Base-by-base conservation (phyloP, 306 rosid genomes). In the Casuarina equisetifolia region DNA sequence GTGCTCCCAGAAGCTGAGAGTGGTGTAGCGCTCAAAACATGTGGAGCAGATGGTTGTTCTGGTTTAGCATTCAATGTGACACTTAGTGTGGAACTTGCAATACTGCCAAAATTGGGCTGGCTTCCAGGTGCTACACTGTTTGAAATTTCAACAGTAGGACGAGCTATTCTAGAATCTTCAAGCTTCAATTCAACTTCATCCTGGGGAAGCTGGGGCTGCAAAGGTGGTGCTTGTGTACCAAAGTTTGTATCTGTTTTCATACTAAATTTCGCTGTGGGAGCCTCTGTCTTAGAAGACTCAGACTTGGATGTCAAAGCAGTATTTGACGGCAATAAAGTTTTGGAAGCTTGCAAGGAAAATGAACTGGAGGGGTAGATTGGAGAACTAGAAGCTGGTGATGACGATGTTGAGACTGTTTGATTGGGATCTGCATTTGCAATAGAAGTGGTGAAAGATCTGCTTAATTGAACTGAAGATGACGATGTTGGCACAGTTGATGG, bases 31-130 rank as follows among this genome's bases (percentile, higher is more conserved):
- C 85, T 74, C 71, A 80, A 78, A 85, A 76, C 74, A 40, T 76
- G 79, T 74, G 89, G 70, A 72, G 82, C 82, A 63, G 91, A 79
- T 76, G 88, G 54, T 68, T 75, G 83, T 52, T 75, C 83, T 46
- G 78, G 79, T 75, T 80, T 88, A 76, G 86, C 83, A 78, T 78
- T 81, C 12, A 78, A 48, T 51, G 64, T 72, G 36, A 19, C 70
- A 63, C 72, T 85, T 55, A 73, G 75, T 11, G 62, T 80, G 67
- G 84, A 82, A 75, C 74, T 79, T 79, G 58, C 55, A 45, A 76
- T 9, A 68, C 63, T 70, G 50, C 69, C 64, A 44, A 80, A 66
- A 82, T 36, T n/a, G 5, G 73, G 64, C 61, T 68, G 81, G 74
- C 79, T 79, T 42, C 68, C 80, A 75, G 81, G 53, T 57, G 84